Evolutionary conservation across 2,329 filamentous ascomycete genomes (phyloP).

Genomic region (Colletotrichum agaves): DNA sequence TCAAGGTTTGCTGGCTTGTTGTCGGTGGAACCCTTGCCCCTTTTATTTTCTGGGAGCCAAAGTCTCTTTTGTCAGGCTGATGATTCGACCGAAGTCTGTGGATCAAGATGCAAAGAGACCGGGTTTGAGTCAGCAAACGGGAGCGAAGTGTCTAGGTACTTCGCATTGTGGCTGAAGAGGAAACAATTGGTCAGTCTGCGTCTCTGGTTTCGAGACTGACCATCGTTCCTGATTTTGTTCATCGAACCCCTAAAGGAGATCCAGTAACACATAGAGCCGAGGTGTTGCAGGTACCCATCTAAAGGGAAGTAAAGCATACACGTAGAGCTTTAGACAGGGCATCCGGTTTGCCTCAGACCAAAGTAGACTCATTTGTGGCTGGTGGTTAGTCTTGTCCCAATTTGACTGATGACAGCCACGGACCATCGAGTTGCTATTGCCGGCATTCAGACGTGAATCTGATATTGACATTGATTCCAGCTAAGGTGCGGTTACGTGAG

Average conservation of each 20-base stretch:
- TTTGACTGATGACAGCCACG: background rate
- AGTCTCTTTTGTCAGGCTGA: conserved; percentile 23
- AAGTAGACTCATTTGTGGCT: conserved; percentile 15
- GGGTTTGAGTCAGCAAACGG: conserved; percentile 23
- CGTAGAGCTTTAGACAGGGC: conserved; percentile 9
- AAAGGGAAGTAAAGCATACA: too few relatives aligned
- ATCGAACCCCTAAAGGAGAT: conserved; percentile 16
- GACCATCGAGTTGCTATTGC: background rate
- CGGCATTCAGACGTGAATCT: conserved; percentile 1
- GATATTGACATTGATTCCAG: background rate
- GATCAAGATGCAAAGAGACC: conserved; percentile 5
- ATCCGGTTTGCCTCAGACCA: background rate
- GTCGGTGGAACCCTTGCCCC: conserved; percentile 8
- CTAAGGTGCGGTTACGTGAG: background rate
- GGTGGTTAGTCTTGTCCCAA: background rate
- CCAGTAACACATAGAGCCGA: conserved; percentile 12
- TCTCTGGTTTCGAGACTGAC: background rate
- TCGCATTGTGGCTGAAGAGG: background rate
- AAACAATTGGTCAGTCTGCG: background rate
- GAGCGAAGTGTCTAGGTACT: too few relatives aligned
- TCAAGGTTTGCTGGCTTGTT: conserved; percentile 27
- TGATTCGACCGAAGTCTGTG: conserved; percentile 23
- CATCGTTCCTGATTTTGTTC: conserved; percentile 12
- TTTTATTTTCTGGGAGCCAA: conserved; percentile 7
- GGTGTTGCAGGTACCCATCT: too few relatives aligned